Evolutionary conservation across 2,329 filamentous ascomycete genomes (phyloP), one percentile per base, ranked within the genome.

Genomic region (Capronia coronata): DNA sequence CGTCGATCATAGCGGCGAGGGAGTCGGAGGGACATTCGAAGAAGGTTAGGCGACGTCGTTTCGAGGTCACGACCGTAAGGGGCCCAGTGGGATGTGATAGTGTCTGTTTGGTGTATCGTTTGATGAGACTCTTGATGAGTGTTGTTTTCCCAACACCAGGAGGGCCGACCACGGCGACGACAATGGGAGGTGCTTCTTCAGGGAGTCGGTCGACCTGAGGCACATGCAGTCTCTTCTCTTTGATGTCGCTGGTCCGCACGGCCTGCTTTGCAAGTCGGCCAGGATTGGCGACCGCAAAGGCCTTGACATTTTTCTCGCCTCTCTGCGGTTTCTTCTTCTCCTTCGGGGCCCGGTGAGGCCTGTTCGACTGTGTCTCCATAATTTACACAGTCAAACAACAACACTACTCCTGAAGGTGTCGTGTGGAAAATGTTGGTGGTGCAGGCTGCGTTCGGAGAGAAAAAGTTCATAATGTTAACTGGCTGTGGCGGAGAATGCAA

Each of bases 141-240:
- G 91, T 97, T 2, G 91, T 95, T 75, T 97, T 97, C 61, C 91
- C 93, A 68, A 90, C 91, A 52, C 93, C 93, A 1, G 93, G 88
- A 48, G 93, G 93, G 46, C 93, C 94, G 65, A 97, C 90, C 53
- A 98, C 90, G 54, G 88, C 83, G 61, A 97, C 91, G 49, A 98
- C 82, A 52, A 94, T 82, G 51, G 93, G 93, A 21, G 93, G 90
- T 13, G 93, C 86, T 72, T 97, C 93, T 69, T 97, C 91, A 58
- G 93, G 91, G 22, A 97, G 76, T 60, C 94, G 84, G 75, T 98
- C 93, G 71, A 97, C 86, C 66, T 95, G 85, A 38, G 93, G 93
- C 14, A 98, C 93, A 76, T 98, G 94, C 32, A 97, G 77, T 52
- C 91, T 82, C 71, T 94, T 96, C 71, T 98, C 94, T 77, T 88